Evolutionary conservation across 208 protist species (phyloP), one percentile per base, ranked within the genome.

Genomic region (Zelonia costaricensis): DNA sequence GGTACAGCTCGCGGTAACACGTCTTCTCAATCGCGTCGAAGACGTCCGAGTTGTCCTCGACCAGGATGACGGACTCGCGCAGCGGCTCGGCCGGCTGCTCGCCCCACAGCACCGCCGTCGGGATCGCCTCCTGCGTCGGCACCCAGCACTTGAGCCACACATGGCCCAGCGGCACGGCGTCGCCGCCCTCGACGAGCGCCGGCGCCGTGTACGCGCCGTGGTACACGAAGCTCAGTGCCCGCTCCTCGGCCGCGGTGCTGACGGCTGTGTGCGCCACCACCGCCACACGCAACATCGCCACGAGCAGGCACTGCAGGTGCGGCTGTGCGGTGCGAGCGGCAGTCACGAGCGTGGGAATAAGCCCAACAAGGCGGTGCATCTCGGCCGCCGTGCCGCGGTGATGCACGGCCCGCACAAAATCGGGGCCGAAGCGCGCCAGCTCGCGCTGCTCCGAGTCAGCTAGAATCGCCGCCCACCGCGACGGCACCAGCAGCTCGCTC

Each of bases 241-340:
- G 57, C 43, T 65, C 54, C 22, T 60, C 49, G 49, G 22, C 25
- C 28, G 35, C 22, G 16, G 28, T 31, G 13, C 16, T 45, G 4
- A 15, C 3, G 16, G 30, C 1, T 5, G 30, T 36, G 9, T 38
- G 43, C 44, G 33, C 25, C 55, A 30, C 33, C 40, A 86, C 56
- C 18, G 66, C 52, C 28, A 49, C 60, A 36, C 65, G 59, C 18
- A 75, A 67, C 74, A 84, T 83, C 23, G 55, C 57, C 27, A 90
- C 52, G 31, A 91, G 58, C 20, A 89, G 65, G 67, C 84, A 91
- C 70, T 94, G 88, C 47, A 90, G 74, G 53, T 94, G 84, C 25
- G 88, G 73, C 71, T 73, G 74, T 23, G 69, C 65, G 31, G 38
- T 42, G 7, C 43, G 42, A 30, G 64, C 40, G 28, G 61, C 55